These are phyloP conservation scores for Exophiala lecanii-corni DNA, from an alignment of 2,329 filamentous ascomycete species.

Conservation along the genomic window DNA sequence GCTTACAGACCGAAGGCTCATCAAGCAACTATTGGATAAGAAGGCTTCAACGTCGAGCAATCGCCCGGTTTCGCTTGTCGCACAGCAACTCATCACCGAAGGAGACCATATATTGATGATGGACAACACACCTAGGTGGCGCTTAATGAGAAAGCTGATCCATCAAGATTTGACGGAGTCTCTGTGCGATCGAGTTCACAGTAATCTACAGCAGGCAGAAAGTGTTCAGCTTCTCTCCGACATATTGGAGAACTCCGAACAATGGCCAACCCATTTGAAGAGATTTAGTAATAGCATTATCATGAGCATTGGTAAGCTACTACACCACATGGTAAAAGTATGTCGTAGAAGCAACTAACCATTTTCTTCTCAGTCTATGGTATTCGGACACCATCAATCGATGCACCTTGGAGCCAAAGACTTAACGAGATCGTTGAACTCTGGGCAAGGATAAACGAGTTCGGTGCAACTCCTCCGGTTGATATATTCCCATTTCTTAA, in stretches of 20 bases:
- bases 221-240: slow-evolving; percentile 21
- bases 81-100: slow-evolving; percentile 17
- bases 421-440: slow-evolving; percentile 17
- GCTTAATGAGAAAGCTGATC: slow-evolving; percentile 36
- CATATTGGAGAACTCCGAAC: slow-evolving; percentile 13
- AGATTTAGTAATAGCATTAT: slow-evolving; percentile 34
- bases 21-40: slow-evolving; percentile 44
- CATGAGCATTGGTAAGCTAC: slow-evolving; percentile 33
- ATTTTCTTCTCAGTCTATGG: slow-evolving; percentile 30
- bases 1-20: slow-evolving; percentile 36
- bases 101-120: slow-evolving; percentile 18
- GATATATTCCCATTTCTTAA: slow-evolving; percentile 21
- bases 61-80: slow-evolving; percentile 30
- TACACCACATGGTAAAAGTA: no score
- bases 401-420: slow-evolving; percentile 10
- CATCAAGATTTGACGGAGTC: slow-evolving; percentile 44
- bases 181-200: slow-evolving; percentile 34
- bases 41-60: slow-evolving; percentile 41
- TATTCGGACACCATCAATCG: slow-evolving; percentile 29
- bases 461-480: slow-evolving; percentile 20
- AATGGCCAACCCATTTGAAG: slow-evolving; percentile 19
- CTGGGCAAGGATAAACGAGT: slow-evolving; percentile 18
- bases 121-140: slow-evolving; percentile 20
- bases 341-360: no score
- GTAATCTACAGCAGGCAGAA: slow-evolving; percentile 21